Percentiles rank a stretch among this genome's conserved stretches.
These are phyloP conservation scores for Saxispiralis lemnorum DNA, from an alignment of 495 filamentous ascomycete species.

Conservation along the genomic window DNA sequence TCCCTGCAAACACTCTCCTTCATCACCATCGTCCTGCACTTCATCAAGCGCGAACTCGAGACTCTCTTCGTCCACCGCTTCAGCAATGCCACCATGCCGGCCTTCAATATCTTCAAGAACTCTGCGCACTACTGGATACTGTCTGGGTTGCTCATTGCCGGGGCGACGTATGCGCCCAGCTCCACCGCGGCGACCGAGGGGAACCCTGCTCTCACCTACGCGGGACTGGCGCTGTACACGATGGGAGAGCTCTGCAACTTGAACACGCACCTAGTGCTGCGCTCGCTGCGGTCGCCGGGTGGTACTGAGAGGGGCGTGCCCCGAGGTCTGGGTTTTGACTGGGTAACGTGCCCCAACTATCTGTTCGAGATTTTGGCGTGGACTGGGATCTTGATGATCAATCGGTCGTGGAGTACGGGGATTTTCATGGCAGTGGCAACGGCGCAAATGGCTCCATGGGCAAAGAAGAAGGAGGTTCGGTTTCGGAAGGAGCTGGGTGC, in stretches of 20 bases:
- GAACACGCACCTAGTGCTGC: conserved; percentile 57
- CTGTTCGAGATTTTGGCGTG: conserved; percentile 80
- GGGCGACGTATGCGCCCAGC: conserved; percentile 65
- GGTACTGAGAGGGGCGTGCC: conserved; percentile 79
- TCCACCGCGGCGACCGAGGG: conserved; percentile 35
- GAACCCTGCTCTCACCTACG: conserved; percentile 36
- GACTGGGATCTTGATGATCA: conserved; percentile 57
- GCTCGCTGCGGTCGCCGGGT: conserved; percentile 56
- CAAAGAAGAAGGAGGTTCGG: conserved; percentile 74
- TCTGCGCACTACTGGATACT: conserved; percentile 77
- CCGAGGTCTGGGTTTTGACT: conserved; percentile 60
- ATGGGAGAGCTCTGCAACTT: conserved; percentile 67
- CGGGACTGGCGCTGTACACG: conserved; percentile 49
- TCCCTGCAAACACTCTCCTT: conserved; percentile 53
- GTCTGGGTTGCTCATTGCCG: conserved; percentile 64
- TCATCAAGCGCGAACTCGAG: conserved; percentile 88
- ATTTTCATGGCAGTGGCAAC: conserved; percentile 53
- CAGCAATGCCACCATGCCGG: conserved; percentile 82
- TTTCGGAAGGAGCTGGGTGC: conserved; percentile 80
- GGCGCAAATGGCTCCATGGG: conserved; percentile 71
- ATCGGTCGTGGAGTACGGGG: conserved; percentile 55
- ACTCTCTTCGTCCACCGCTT: conserved; percentile 91
- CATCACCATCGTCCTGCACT: conserved; percentile 58
- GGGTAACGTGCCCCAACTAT: conserved; percentile 94
- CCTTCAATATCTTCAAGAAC: conserved; percentile 77